These are phyloP conservation scores for Puccinellia tenuiflora DNA, from an alignment of 176 grass and related monocot genomes.

Conservation along the genomic window DNA sequence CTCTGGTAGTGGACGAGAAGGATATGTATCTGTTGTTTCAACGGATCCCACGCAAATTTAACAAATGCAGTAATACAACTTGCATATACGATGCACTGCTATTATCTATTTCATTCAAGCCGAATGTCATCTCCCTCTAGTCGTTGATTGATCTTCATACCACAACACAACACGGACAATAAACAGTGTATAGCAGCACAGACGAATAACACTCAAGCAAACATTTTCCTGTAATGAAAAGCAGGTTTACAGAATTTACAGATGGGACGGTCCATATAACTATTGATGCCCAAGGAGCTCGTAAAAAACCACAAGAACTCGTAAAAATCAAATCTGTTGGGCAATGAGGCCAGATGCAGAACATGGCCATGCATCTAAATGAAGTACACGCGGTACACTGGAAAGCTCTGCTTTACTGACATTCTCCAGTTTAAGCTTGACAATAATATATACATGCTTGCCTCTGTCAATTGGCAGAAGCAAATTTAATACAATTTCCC, in stretches of 20 bases:
- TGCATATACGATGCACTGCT: too few relatives aligned
- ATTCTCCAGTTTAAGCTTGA: constrained; percentile 22
- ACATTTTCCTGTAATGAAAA: neutral
- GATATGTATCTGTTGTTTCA: too few relatives aligned
- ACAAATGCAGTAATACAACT: too few relatives aligned
- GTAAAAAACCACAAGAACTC: neutral
- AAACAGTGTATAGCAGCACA: too few relatives aligned
- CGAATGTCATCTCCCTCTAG: too few relatives aligned
- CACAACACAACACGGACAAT: too few relatives aligned
- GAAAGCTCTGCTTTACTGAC: constrained; percentile 8
- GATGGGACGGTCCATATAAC: neutral
- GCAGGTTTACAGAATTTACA: neutral
- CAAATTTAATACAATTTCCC: constrained; percentile 23
- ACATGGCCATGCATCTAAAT: neutral
- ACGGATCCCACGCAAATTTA: too few relatives aligned
- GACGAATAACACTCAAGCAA: neutral
- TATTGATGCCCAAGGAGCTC: neutral
- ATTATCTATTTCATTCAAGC: too few relatives aligned
- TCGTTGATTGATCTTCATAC: too few relatives aligned
- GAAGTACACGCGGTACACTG: neutral
- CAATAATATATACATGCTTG: constrained; percentile 39
- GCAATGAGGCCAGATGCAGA: neutral
- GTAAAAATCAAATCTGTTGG: neutral
- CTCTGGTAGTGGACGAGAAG: too few relatives aligned
- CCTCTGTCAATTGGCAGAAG: constrained; percentile 17